Conservation (phyloP, 2,329 filamentous ascomycete species). For the Cylindrodendrum hubeiense region DNA sequence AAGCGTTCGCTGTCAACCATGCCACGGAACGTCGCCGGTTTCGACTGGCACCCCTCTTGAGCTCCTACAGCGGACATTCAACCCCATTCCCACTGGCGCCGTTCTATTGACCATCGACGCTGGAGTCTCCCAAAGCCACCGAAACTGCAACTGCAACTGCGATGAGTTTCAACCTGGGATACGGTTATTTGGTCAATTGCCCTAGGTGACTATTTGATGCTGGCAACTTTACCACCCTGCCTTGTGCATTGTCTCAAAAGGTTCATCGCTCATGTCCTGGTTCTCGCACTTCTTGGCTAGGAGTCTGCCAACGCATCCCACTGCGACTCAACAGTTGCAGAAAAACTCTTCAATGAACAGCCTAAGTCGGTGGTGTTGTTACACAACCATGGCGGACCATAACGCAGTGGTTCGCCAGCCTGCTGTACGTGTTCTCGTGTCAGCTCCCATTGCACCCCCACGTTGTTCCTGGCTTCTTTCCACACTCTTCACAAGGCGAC, state of each 20-base stretch:
- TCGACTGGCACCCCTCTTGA: background rate
- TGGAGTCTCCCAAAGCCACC: background rate
- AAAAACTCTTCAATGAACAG: slow-evolving; percentile 5
- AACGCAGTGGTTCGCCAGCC: slow-evolving; percentile 14
- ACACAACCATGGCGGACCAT: slow-evolving; percentile 17
- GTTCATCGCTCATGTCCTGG: background rate
- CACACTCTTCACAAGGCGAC: slow-evolving; percentile 19
- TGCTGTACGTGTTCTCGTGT: slow-evolving; percentile 7
- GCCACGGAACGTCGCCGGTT: slow-evolving; percentile 2
- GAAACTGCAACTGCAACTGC: background rate
- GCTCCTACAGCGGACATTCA: background rate
- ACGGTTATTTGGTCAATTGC: background rate
- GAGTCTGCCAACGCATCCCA: slow-evolving; percentile 1
- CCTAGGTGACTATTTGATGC: background rate
- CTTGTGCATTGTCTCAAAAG: background rate
- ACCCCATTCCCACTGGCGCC: background rate
- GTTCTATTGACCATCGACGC: background rate
- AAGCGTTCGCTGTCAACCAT: background rate
- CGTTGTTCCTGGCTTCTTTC: slow-evolving; percentile 19
- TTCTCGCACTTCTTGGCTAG: background rate
- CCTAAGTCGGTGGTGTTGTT: background rate
- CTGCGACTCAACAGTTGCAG: background rate
- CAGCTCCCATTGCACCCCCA: slow-evolving; percentile 16
- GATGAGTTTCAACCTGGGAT: background rate
- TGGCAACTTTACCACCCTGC: background rate